These are phyloP conservation scores for Linderniella brevidens DNA, from an alignment of 257 asterid species.

Conservation along the genomic window DNA sequence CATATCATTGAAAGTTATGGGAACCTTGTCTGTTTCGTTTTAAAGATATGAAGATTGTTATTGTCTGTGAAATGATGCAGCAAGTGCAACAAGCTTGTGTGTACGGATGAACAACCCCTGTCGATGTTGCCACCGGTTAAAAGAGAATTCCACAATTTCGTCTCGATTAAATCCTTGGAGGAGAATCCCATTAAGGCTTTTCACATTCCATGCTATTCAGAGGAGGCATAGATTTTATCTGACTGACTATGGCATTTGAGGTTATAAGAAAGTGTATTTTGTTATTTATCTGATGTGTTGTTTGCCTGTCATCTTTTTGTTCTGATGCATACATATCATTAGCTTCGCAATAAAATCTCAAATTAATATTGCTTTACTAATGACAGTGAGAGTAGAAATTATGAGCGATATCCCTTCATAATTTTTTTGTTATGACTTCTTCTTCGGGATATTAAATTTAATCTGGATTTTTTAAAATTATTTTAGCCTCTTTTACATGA, in stretches of 20 bases:
- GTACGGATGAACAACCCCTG: constrained; percentile 71
- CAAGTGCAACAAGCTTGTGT: constrained; percentile 63
- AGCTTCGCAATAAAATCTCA: too few relatives aligned
- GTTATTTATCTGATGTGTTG: too few relatives aligned
- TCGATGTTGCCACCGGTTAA: constrained; percentile 60
- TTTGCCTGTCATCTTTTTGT: too few relatives aligned
- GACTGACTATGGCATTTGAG: not conserved
- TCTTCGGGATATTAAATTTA: too few relatives aligned
- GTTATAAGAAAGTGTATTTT: too few relatives aligned
- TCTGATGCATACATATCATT: too few relatives aligned
- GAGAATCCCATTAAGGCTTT: constrained; percentile 31
- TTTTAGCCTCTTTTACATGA: too few relatives aligned
- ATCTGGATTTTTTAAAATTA: too few relatives aligned
- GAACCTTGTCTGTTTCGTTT: not conserved
- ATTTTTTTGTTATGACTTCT: too few relatives aligned
- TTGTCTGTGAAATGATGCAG: constrained; percentile 19
- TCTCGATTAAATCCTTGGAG: constrained; percentile 16
- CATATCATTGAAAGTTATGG: not conserved
- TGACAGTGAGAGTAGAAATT: too few relatives aligned
- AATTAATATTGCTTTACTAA: too few relatives aligned
- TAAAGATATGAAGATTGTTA: not conserved
- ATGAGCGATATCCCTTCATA: too few relatives aligned
- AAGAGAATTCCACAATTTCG: constrained; percentile 40
- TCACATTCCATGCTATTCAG: constrained; percentile 58
- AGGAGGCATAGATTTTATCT: constrained; percentile 22